phyloP scores from a whole-genome alignment of 1,139 yeast species.

The Sugiyamaella japonica region DNA sequence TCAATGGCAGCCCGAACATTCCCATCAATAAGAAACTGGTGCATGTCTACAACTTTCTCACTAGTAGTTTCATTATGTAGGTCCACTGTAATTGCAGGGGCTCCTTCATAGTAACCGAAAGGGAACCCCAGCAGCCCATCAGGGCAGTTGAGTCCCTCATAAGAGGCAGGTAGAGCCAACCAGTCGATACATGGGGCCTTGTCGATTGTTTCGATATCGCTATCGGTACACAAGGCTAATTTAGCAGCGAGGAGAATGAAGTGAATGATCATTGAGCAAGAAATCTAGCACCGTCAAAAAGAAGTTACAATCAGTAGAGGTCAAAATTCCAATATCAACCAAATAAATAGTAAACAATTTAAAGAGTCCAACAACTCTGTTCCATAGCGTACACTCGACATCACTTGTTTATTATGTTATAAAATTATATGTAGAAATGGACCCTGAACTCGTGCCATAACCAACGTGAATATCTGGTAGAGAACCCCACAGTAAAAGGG shows the following conservation, averaged over 20 bases:
- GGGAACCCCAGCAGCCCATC: constrained; percentile 15
- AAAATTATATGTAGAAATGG: not conserved
- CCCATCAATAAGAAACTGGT: constrained; percentile 10
- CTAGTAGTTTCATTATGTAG: not conserved
- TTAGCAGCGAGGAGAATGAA: not conserved
- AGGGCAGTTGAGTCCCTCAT: constrained; percentile 9
- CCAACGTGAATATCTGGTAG: not conserved
- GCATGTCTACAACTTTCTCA: constrained; percentile 11
- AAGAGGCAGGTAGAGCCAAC: constrained; percentile 8
- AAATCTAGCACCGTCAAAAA: not conserved
- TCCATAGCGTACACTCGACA: no score
- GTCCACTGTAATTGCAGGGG: constrained; percentile 13
- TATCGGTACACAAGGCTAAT: not conserved
- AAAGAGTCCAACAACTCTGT: no score
- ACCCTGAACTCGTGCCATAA: not conserved
- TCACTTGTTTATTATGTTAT: no score
- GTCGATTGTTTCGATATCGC: constrained; percentile 9
- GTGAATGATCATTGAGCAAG: not conserved
- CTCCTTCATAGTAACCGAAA: constrained; percentile 10
- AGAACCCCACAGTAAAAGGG: not conserved
- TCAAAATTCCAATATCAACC: no score
- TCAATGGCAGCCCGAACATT: constrained; percentile 10
- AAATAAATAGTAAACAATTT: not conserved
- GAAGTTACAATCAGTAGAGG: not conserved
- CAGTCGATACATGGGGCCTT: constrained; percentile 13